Conservation (phyloP, 768 basidiomycete species). For the Porpolomopsis calyptriformis region DNA sequence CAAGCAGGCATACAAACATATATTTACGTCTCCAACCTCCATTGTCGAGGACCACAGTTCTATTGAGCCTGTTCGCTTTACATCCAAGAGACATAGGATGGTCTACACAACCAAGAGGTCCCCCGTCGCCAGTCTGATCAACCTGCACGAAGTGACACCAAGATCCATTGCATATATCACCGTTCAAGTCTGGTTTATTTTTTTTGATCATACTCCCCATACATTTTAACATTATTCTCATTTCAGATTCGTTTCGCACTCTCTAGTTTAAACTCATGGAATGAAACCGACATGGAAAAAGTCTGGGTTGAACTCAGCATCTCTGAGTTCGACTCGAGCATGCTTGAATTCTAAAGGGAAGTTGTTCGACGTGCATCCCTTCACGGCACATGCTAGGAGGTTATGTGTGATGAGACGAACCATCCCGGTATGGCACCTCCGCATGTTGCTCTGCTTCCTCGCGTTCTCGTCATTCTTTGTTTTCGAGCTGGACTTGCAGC, state of each 20-base stretch:
- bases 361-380: slow-evolving; percentile 86
- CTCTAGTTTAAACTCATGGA: not conserved
- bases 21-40: slow-evolving; percentile 4
- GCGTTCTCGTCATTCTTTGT: too few relatives aligned
- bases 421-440: not conserved
- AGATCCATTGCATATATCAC: slow-evolving; percentile 1
- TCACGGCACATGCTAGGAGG: slow-evolving; percentile 87
- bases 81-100: not conserved
- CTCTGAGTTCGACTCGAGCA: slow-evolving; percentile 66
- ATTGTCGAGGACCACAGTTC: not conserved
- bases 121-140: not conserved
- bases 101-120: not conserved
- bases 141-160: not conserved
- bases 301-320: slow-evolving; percentile 84
- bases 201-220: not conserved
- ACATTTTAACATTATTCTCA: not conserved
- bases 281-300: slow-evolving; percentile 37
- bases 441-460: too few relatives aligned
- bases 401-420: slow-evolving; percentile 73
- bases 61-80: not conserved
- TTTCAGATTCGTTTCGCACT: not conserved
- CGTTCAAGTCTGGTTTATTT: not conserved
- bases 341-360: slow-evolving; percentile 82
- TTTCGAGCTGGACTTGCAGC: too few relatives aligned
- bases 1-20: slow-evolving; percentile 1